Evolutionary conservation across 1,284 basidiomycete genomes (phyloP).

Genomic region (Heterobasidion irregulare): DNA sequence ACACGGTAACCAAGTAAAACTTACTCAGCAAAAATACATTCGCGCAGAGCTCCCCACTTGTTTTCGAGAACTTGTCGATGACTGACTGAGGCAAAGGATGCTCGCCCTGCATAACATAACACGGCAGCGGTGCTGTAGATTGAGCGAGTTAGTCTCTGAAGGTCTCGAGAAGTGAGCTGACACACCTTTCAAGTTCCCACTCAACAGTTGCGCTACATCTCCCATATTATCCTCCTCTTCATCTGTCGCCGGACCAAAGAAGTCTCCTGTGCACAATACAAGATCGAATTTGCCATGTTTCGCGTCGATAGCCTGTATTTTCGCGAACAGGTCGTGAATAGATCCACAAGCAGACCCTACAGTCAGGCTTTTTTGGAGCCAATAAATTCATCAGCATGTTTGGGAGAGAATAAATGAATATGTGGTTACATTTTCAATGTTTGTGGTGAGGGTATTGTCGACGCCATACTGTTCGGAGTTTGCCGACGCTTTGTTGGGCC

Average conservation of each 20-base stretch:
- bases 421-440: slow-evolving; percentile 33
- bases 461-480: background rate
- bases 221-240: slow-evolving; percentile 30
- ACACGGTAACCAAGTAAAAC: slow-evolving; percentile 18
- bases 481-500: background rate
- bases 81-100: slow-evolving; percentile 65
- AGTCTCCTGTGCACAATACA: slow-evolving; percentile 83
- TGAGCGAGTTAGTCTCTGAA: background rate
- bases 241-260: slow-evolving; percentile 65
- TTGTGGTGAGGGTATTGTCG: slow-evolving; percentile 1
- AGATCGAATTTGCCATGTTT: slow-evolving; percentile 96
- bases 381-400: background rate
- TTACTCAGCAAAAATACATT: slow-evolving; percentile 82
- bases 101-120: slow-evolving; percentile 88
- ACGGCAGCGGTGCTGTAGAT: slow-evolving; percentile 70
- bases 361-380: slow-evolving; percentile 50
- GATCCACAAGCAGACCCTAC: slow-evolving; percentile 82
- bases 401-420: background rate
- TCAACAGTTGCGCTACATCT: slow-evolving; percentile 53
- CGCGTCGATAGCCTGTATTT: slow-evolving; percentile 80
- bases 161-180: background rate
- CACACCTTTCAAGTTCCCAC: slow-evolving; percentile 59
- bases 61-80: slow-evolving; percentile 65
- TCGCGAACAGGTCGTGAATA: slow-evolving; percentile 67
- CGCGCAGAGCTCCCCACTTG: slow-evolving; percentile 70